Base-by-base conservation (phyloP, 2,329 filamentous ascomycete species). In the Fusarium penzigii region DNA sequence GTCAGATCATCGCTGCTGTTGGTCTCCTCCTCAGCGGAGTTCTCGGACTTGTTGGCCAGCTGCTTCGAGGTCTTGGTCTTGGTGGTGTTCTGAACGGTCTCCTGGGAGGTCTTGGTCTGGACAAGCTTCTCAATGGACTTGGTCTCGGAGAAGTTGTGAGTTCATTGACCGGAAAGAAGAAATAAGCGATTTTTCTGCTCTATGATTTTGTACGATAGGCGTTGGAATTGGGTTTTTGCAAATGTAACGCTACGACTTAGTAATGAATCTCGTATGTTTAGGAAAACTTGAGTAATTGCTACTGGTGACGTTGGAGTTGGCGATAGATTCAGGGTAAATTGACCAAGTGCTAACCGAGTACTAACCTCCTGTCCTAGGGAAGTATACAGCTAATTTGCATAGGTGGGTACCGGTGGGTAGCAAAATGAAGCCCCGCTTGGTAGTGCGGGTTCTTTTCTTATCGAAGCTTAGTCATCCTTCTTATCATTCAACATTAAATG, bases 1-100 rank as follows among this genome's bases (percentile, higher is more conserved):
- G 92, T 81, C 92, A 97, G 80, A 96, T 96, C 68, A 82, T 96
- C 44, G 90, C 92, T 9, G 92, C 90, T 11, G 92, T 96, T 42
- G 92, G 92, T 17, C 75, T 96, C 53, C 73, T 96, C 57, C 78
- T 97, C 55, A 86, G 79, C 46, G 92, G 92, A 70, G 92, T 97
- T 0, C 79, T 97, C 7, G 89, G 89, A 41, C 81, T 97, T 1
- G 90, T 96, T 17, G 92, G 91, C 50, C 86, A 86, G 67, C 75
- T 96, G 65, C 81, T 94, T 52, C 87, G 88, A 63, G 90, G 88
- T 6, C 83, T 96, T 29, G 92, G 92, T 51, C 82, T 96, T 1
- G 92, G 92, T 53, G 88, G 88, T 14, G 71, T 96, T 1, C 83
- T 96, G 61, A 89, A 93, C 58, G 86, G 87, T 44, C 76, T 96